A percentile compares a stretch with the other conserved stretches of the same genome.
Evolutionary conservation across 148 eudicot genomes (phyloP).

Genomic region (Nyssa sinensis): DNA sequence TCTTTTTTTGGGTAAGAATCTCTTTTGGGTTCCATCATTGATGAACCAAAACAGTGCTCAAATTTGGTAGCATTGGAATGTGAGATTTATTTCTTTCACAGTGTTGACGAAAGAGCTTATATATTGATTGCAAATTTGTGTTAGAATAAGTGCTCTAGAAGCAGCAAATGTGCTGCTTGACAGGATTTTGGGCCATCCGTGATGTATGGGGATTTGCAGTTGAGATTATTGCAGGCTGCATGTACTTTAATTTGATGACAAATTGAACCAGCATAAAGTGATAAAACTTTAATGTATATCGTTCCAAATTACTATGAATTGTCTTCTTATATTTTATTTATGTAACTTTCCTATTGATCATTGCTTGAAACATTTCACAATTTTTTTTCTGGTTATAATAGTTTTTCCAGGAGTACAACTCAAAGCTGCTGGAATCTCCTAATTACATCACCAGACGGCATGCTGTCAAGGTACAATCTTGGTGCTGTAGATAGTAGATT

Average conservation of each 20-base stretch:
- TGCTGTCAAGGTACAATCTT: slow-evolving; percentile 53
- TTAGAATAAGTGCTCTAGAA: too few relatives aligned
- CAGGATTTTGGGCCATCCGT: too few relatives aligned
- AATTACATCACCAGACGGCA: slow-evolving; percentile 69
- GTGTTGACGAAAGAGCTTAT: not conserved
- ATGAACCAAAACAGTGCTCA: not conserved
- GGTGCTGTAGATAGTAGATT: not conserved
- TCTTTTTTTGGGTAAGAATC: too few relatives aligned
- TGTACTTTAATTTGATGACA: not conserved
- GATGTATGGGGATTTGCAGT: too few relatives aligned
- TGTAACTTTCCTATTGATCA: not conserved
- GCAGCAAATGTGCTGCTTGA: too few relatives aligned
- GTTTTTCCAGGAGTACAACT: slow-evolving; percentile 58
- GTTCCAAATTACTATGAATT: not conserved
- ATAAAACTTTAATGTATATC: not conserved
- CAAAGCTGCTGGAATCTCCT: slow-evolving; percentile 58
- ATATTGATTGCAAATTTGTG: too few relatives aligned
- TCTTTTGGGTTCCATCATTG: not conserved
- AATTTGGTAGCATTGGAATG: not conserved
- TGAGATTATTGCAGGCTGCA: not conserved
- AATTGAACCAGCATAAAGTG: not conserved
- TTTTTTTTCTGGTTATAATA: slow-evolving; percentile 17
- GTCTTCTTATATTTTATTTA: not conserved
- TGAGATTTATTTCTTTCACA: not conserved
- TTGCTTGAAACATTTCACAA: not conserved